Evolutionary conservation across 805 yeast species (phyloP), one percentile per base, ranked within the genome.

Genomic region (Myxozyma neotropica): DNA sequence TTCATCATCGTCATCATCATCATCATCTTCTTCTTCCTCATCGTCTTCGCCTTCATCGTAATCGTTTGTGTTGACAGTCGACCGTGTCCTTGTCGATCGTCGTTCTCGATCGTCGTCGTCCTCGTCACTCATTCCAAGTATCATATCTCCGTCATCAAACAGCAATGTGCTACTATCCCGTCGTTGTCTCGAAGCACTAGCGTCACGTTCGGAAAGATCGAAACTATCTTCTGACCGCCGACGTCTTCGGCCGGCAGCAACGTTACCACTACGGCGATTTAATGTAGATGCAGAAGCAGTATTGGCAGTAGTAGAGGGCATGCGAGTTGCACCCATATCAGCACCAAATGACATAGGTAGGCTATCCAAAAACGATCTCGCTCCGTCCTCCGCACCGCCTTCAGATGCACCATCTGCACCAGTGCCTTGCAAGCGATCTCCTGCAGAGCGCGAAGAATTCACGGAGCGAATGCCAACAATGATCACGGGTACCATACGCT

Each of bases 391-490:
- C 31, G 50, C 33, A 13, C 48, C 51, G 24, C 38, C 46, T 1
- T 51, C 53, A 13, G 56, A 4, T 24, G 54, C 50, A 49, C 58
- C 54, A 36, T 55, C 58, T 26, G 45, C 50, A 38, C 52, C 60
- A 4, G 51, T 7, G 15, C 17, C 23, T 6, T 15, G 10, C n/a
- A 17, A n/a, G 10, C 15, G 60, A 13, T 47, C 29, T 7, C 43
- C 43, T 38, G 10, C 43, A n/a, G 17, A 15, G 17, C 43, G 17
- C 21, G 23, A n/a, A 38, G 59, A 29, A 24, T 52, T 44, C 54
- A 69, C 77, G 0, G 82, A 78, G 7, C 83, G 70, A 23, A 81
- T 78, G 4, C 84, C 83, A 21, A 81, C 75, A 24, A 81, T 77
- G 58, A 81, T 71, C 2, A 81, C 80, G 0, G 84, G 84, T 2